Base-by-base conservation (phyloP, 176 grass and related monocot genomes). In the Themeda triandra region DNA sequence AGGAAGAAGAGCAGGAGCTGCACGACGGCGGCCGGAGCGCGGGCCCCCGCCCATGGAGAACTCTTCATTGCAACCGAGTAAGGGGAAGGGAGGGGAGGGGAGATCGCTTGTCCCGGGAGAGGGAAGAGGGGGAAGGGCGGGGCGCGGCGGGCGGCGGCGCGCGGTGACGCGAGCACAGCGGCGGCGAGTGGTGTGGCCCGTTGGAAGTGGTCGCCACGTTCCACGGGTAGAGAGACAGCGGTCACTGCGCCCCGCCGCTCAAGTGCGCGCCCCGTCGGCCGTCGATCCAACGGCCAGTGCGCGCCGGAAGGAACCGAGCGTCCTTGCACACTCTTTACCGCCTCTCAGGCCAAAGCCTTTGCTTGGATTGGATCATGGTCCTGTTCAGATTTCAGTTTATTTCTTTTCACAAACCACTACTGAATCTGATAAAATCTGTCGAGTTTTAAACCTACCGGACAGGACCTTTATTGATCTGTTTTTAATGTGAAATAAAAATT, bases 181-280 rank as follows among this genome's bases (percentile, higher is more conserved):
- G 80, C 42, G 83, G 72, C 78, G 78, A 89, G 71, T 69, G 79
- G 37, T 10, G 71, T 69, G 79, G 37, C 17, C 79, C 65, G 79
- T 29, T 15, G 77, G 88, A 82, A 78, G 27, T 53, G 83, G 83
- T 90, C 79, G 83, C 41, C 44, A 17, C 5, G 58, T 3, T 58
- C 78, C 18, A 41, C 72, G 79, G 45, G 64, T 6, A 33, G 29
- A n/a, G 30, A 39, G 33, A 28, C 8, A 51, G 33, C 33, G 33
- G 33, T 2, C 13, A 51, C 66, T 27, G 40, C 51, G 53, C 78
- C 24, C 14, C 19, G 7, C 78, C 83, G 83, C 44, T 28, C 54
- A 71, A 41, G 18, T 65, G 19, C 51, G 13, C n/a, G 30, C 40
- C 4, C 6, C 39, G 10, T 69, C 3, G 42, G 81, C 5, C 39